A percentile compares a stretch with the other conserved stretches of the same genome.
Evolutionary conservation across 208 protist species (phyloP).

Genomic region (Histomonas meleagridis): DNA sequence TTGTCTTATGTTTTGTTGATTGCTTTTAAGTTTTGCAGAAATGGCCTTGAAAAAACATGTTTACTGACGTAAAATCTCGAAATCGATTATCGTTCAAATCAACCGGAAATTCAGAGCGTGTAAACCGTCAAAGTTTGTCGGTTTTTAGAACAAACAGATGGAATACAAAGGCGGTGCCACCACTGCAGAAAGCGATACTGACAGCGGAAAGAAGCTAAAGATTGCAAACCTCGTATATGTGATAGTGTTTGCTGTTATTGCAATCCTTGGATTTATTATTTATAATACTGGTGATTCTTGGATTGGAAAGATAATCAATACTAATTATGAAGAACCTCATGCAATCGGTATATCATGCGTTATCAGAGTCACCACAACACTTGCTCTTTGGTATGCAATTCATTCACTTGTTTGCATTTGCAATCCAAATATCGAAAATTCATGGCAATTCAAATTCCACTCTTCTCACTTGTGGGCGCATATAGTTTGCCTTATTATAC

Average conservation of each 20-base stretch:
- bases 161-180: no score
- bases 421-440: neutral
- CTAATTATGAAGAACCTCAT: neutral
- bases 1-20: no score
- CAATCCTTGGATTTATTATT: neutral
- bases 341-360: neutral
- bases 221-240: neutral
- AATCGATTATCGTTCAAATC: no score
- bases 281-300: neutral
- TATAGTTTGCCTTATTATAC: neutral
- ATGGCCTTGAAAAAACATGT: no score
- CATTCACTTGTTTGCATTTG: neutral
- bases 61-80: no score
- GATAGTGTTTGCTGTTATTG: neutral
- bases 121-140: no score
- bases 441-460: neutral
- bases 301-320: neutral
- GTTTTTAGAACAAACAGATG: no score
- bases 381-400: neutral
- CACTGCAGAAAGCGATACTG: no score
- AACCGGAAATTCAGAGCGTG: no score
- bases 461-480: neutral
- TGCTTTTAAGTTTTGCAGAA: no score
- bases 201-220: no score
- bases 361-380: neutral